Evolutionary conservation across 2,329 filamentous ascomycete species (phyloP).

Genomic region (Lachnellula arida): DNA sequence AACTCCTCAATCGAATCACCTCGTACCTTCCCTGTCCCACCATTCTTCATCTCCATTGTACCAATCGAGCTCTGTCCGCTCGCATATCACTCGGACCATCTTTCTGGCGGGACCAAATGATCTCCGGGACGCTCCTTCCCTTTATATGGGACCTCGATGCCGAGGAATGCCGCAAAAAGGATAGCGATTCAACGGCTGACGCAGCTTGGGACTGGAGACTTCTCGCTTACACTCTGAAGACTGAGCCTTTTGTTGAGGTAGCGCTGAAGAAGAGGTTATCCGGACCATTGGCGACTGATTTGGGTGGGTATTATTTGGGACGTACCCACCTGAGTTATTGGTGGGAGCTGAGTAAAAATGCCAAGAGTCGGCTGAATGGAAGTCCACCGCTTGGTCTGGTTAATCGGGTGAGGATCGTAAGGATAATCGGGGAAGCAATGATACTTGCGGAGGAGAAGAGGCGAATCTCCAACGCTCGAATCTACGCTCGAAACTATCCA

Average conservation of each 20-base stretch:
- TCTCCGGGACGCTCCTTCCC: constrained; percentile 3
- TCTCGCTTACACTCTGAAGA: not conserved
- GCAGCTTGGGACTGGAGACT: constrained; percentile 1
- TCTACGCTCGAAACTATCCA: no score
- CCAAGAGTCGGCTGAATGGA: not conserved
- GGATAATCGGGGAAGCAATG: constrained; percentile 5
- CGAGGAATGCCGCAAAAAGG: constrained; percentile 1
- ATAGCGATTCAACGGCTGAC: not conserved
- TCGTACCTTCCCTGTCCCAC: constrained; percentile 1
- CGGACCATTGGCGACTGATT: not conserved
- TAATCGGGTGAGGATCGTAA: constrained; percentile 10
- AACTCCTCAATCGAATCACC: constrained; percentile 4
- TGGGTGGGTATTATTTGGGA: not conserved
- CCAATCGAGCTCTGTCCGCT: not conserved
- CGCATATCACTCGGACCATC: not conserved
- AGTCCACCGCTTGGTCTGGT: constrained; percentile 5
- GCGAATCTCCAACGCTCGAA: no score
- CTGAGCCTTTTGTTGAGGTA: constrained; percentile 8
- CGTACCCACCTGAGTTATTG: not conserved
- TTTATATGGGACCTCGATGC: constrained; percentile 9
- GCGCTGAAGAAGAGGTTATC: constrained; percentile 1
- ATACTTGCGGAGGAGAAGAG: not conserved
- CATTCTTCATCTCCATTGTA: constrained; percentile 1
- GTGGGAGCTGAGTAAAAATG: not conserved
- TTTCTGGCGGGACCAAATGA: constrained; percentile 8